Percentiles rank a stretch among this genome's conserved stretches.
phyloP scores from a whole-genome alignment of 148 eudicot genomes.

The Chenopodium berlandieri region DNA sequence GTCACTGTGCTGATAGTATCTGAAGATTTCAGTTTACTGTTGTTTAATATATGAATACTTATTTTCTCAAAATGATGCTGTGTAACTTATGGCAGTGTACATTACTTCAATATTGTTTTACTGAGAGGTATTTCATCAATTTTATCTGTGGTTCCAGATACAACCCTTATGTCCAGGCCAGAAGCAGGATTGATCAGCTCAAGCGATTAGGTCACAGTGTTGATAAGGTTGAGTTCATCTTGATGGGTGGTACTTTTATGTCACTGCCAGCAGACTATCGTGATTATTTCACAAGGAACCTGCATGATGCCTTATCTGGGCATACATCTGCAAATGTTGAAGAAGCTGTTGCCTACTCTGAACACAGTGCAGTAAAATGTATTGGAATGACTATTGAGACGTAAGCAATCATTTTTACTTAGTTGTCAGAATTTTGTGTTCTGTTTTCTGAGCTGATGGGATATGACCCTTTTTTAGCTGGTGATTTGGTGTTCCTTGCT shows the following conservation, averaged over 20 bases:
- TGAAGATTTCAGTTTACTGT: not conserved
- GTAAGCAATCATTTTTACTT: constrained; percentile 44
- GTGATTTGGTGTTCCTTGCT: not conserved
- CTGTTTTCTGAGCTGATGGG: not conserved
- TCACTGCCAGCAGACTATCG: constrained; percentile 94
- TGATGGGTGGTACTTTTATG: constrained; percentile 99
- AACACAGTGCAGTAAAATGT: constrained; percentile 91
- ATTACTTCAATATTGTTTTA: not conserved
- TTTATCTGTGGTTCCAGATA: constrained; percentile 52
- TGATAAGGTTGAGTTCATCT: constrained; percentile 97
- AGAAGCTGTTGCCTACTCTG: constrained; percentile 95
- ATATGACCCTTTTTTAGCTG: not conserved
- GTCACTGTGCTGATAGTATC: not conserved
- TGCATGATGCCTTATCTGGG: constrained; percentile 97
- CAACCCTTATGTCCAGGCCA: constrained; percentile 96
- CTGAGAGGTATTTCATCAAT: not conserved
- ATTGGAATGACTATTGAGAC: constrained; percentile 99
- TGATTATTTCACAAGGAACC: constrained; percentile 86
- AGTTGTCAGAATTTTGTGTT: not conserved
- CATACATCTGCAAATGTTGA: constrained; percentile 97
- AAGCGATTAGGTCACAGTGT: constrained; percentile 98
- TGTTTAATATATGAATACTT: not conserved
- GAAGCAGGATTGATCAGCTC: constrained; percentile 97
- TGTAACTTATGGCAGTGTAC: not conserved
- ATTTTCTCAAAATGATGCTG: not conserved